phyloP scores from a whole-genome alignment of 176 grass and related monocot species.

The Lolium rigidum region DNA sequence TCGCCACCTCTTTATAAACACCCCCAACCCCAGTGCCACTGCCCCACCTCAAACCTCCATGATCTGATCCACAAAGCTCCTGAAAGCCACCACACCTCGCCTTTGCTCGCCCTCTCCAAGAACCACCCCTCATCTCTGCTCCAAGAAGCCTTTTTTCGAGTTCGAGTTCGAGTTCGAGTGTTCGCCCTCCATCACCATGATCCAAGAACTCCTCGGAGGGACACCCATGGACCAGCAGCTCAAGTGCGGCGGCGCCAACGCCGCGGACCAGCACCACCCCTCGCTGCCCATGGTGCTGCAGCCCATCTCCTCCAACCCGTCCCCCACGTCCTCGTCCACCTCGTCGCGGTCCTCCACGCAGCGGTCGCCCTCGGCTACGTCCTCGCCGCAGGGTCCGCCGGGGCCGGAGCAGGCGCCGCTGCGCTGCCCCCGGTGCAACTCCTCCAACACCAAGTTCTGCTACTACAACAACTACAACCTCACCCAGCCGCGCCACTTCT shows the following conservation, averaged over 20 bases:
- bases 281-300: conserved; percentile 48
- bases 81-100: conserved; percentile 44
- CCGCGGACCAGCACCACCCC: neutral
- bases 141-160: conserved; percentile 52
- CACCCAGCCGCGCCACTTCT: conserved; percentile 86
- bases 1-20: conserved; percentile 54
- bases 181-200: conserved; percentile 49
- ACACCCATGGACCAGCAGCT: conserved; percentile 62
- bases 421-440: conserved; percentile 73
- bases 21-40: conserved; percentile 23
- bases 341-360: conserved; percentile 49
- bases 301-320: conserved; percentile 52
- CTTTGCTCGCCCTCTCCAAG: conserved; percentile 42
- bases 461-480: conserved; percentile 91
- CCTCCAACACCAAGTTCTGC: conserved; percentile 89
- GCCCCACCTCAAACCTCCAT: conserved; percentile 28
- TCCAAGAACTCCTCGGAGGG: conserved; percentile 72
- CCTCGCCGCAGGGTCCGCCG: conserved; percentile 29
- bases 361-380: conserved; percentile 48
- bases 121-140: conserved; percentile 26
- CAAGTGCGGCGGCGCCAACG: conserved; percentile 32
- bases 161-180: conserved; percentile 2
- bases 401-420: conserved; percentile 53
- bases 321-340: conserved; percentile 54
- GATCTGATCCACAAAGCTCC: conserved; percentile 53